Base-by-base conservation (phyloP, 768 basidiomycete genomes). In the Rickenella mellea region DNA sequence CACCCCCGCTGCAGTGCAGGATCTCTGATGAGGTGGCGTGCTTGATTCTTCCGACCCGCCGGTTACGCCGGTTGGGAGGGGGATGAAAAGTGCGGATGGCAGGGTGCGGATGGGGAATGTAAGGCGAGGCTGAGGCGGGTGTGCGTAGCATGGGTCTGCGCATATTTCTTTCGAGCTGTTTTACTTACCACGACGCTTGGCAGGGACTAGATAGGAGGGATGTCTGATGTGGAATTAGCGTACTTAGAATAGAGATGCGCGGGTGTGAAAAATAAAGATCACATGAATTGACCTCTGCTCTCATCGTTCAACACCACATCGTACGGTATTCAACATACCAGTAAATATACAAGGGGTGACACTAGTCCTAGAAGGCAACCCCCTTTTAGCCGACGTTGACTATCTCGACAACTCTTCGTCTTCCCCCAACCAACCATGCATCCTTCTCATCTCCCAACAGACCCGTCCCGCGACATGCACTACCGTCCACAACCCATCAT, bases 61-160 rank as follows among this genome's bases (percentile, higher is more conserved):
- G 27, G 41, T 32, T 45, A 40, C 52, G 19, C 29, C 38, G 49
- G 43, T 46, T 43, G 45, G 46, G 46, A 50, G 52, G n/a, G 27
- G 48, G 44, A 49, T 54, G 38, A 33, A 32, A 39, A 14, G 37
- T 33, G 43, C 29, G 63, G 50, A 56, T 59, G 56, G 76, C 51
- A 53, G 83, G 86, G 71, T 77, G 80, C 64, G 79, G 49, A 65
- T 86, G 86, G 68, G 67, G 84, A 82, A 53, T 62, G 72, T 69
- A 89, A 89, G 85, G 85, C 85, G 85, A 89, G 85, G 74, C 85
- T 83, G 85, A 88, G 80, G 67, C 35, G 24, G 24, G 14, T 44
- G 17, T 41, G 63, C 63, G 49, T 49, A 47, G 41, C 21, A 12
- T 36, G 4, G 7, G 33, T 17, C 15, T 36, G 19, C 33, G 11